Base-by-base conservation (phyloP, 208 protist species). In the Trypanosoma melophagium region DNA sequence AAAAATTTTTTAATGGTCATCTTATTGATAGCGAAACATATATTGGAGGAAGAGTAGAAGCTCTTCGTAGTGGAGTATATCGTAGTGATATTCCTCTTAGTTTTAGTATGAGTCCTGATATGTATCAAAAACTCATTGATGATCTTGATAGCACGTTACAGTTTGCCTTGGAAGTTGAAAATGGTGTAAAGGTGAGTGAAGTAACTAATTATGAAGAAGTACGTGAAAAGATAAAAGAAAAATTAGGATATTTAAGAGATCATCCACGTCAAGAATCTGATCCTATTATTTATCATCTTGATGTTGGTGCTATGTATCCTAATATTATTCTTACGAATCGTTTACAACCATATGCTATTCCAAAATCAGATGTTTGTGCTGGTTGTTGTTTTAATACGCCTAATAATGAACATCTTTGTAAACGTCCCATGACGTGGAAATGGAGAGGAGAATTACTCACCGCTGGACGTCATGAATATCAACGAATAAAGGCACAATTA, bases 261-360 rank as follows among this genome's bases (percentile, higher is more conserved):
- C 55, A 79, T 14, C 97, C 97, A 7, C 86, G 90, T 9, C 90
- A 79, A 59, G 50, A 83, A 51, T 84, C 83, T 57, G 72, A 71
- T 28, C 99, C 99, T 1, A 66, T 99, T 19, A 99, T 99, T 53
- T 99, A 99, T 75, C 99, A 99, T 84, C 79, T 99, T 1, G 99
- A 99, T 69, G 99, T 99, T 7, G 93, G 90, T 24, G 99, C 99
- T 28, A 99, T 99, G 99, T 99, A 99, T 89, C 99, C 99, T 0
- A 99, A 99, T 80, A 99, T 99, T 80, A 99, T 99, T 74, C 81
- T 99, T 13, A 99, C 99, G 0, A 99, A 99, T 74, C 87, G 99
- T 44, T 92, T 99, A 9, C 98, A 99, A 80, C 98, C 98, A 24
- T 93, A 96, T 65, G 93, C 98, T 13, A 96, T 99, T 45, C 93